Evolutionary conservation across 768 basidiomycete genomes (phyloP), one percentile per base, ranked within the genome.

Genomic region (Phaffia tasmanica): DNA sequence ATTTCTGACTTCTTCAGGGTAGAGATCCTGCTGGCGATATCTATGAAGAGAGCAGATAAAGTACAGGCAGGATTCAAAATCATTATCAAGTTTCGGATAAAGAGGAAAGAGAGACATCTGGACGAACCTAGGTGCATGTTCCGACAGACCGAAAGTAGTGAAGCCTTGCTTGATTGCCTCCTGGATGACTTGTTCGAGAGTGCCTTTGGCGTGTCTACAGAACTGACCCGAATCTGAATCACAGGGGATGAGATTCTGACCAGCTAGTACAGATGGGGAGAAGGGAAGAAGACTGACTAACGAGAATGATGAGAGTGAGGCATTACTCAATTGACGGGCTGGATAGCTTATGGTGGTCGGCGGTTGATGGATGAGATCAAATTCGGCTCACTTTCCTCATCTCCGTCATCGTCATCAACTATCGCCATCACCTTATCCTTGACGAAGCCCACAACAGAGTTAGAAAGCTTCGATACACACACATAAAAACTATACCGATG

Each of bases 1-100:
- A 5, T 47, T 55, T 71, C 78, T 72, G 74, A 93, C 92, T 84
- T 99, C 95, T 79, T 98, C 95, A 23, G 94, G 93, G 75, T 95
- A 98, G 32, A 98, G 79, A 74, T 99, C 92, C 46, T 81, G 75
- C 1, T 72, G 65, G 65, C 89, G 81, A 77, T 92, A 94, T 30
- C 94, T 69, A n/a, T 4, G 53, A 35, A 7, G n/a, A n/a, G 18
- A 49, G 27, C 19, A 18, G n/a, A 11, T 42, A 4, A 42, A 42
- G 7, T 1, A 47, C n/a, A 7, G 42, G 4, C 35, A 42, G 6
- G 35, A 5, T 42, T 15, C 11, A 11, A 11, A 11, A 42, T 42
- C 11, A 42, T 4, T 42, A 11, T 42, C 11, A 42, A 4, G 6
- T 42, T 11, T 42, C 11, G 4, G 35, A 42, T 5, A 11, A 11